Evolutionary conservation across 495 filamentous ascomycete species (phyloP).

Genomic region (Jackrogersella minutella): DNA sequence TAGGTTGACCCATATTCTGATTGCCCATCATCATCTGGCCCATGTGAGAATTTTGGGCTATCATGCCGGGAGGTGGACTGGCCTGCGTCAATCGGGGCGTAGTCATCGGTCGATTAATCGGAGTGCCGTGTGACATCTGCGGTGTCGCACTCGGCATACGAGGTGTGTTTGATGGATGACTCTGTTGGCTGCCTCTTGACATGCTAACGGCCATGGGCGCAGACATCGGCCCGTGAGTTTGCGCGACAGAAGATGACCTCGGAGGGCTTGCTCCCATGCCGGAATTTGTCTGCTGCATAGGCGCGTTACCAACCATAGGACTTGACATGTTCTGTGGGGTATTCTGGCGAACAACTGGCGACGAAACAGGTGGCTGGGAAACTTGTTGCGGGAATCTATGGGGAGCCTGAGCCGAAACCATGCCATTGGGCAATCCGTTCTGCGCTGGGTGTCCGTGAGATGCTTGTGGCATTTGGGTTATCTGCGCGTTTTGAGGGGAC

Average conservation of each 20-base stretch:
- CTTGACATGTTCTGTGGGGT: slow-evolving; percentile 83
- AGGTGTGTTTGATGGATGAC: slow-evolving; percentile 78
- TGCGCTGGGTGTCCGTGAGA: slow-evolving; percentile 55
- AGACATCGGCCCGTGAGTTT: slow-evolving; percentile 70
- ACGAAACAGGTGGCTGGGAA: slow-evolving; percentile 76
- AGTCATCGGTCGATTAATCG: slow-evolving; percentile 71
- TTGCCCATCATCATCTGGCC: slow-evolving; percentile 63
- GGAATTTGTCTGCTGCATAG: slow-evolving; percentile 83
- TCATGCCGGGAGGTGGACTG: slow-evolving; percentile 68
- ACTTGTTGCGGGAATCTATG: slow-evolving; percentile 65
- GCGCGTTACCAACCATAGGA: slow-evolving; percentile 72
- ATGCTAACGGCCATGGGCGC: slow-evolving; percentile 73
- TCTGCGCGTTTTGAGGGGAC: slow-evolving; percentile 41
- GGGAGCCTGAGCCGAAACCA: slow-evolving; percentile 61
- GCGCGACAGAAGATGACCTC: slow-evolving; percentile 77
- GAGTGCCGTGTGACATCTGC: slow-evolving; percentile 75
- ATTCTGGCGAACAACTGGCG: slow-evolving; percentile 78
- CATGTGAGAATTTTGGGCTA: slow-evolving; percentile 67
- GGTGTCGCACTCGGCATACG: slow-evolving; percentile 82
- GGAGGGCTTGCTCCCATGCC: slow-evolving; percentile 80
- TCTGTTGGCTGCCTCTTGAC: slow-evolving; percentile 84
- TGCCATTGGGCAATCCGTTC: slow-evolving; percentile 55
- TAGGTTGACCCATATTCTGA: slow-evolving; percentile 56
- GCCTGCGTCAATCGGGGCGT: slow-evolving; percentile 76
- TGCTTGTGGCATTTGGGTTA: slow-evolving; percentile 38